Base-by-base conservation (phyloP, 345 rosid species). In the Hevea brasiliensis region DNA sequence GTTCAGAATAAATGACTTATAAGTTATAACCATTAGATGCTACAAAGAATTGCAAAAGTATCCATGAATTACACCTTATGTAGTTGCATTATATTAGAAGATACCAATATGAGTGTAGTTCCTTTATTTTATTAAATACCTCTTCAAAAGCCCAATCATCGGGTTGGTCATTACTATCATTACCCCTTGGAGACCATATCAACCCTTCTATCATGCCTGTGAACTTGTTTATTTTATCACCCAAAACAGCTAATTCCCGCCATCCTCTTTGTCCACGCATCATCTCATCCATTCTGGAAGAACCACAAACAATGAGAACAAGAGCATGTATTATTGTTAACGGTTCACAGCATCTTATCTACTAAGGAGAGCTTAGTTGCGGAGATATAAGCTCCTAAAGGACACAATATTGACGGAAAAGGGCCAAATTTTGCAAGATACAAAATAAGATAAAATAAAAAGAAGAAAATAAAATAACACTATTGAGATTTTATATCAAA, bases 251-350 rank as follows among this genome's bases (percentile, higher is more conserved):
- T 72, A 93, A 79, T 73, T 93, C 98, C 68, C 97, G 86, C 98
- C 98, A 93, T 63, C 98, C 92, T 82, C 92, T 84, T 82, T 93
- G 98, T 63, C 98, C 98, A 24, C 88, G 88, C 98, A 93, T 93
- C 98, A 93, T 91, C 83, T 91, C 98, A 75, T 93, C 98, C 98
- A 91, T 93, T 78, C 96, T 91, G 83, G 70, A 79, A 54, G 66
- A 70, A 37, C 40, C 45, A n/a, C 18, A 77, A 13, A 24, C 8
- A 24, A 59, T 1, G 51, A 61, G 59, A 47, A 17, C n/a, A 60
- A 45, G 18, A 67, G 60, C 15, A 67, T 40, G 54, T 18, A 26
- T 20, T 23, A 51, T 21, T 1, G n/a, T 53, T 7, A 9, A 56
- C 26, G 37, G 17, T 53, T 11, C 27, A 17, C 13, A 18, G 27